These are phyloP conservation scores for Stromatinia cepivora DNA, from an alignment of 2,329 filamentous ascomycete species.

Conservation along the genomic window DNA sequence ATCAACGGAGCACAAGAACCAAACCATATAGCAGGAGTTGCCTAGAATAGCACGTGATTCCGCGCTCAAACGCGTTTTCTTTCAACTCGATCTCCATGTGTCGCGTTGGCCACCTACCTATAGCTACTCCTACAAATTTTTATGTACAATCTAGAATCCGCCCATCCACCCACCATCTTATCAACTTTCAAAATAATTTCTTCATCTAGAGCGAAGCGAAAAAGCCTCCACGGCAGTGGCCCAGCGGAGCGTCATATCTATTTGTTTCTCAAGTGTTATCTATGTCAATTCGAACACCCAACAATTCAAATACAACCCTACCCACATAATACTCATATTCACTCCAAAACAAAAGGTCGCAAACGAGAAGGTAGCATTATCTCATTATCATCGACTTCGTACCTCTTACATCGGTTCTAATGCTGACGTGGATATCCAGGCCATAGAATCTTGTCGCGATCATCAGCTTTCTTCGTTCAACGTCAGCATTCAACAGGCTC, in stretches of 20 bases:
- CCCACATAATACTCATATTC: neutral
- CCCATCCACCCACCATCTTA: neutral
- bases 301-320: neutral
- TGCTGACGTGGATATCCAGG: neutral
- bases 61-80: slow-evolving; percentile 1
- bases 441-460: neutral
- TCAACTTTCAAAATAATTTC: neutral
- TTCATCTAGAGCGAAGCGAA: neutral
- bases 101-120: neutral
- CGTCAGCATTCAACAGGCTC: neutral
- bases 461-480: neutral
- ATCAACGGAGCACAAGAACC: too few relatives aligned
- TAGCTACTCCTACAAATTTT: neutral
- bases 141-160: neutral
- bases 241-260: slow-evolving; percentile 2
- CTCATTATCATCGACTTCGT: neutral
- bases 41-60: neutral
- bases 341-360: neutral
- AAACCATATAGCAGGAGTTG: neutral
- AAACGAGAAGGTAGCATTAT: neutral
- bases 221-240: slow-evolving; percentile 1
- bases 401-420: neutral
- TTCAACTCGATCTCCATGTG: neutral
- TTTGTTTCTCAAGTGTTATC: neutral
- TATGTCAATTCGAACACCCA: neutral